Percentiles rank a stretch among this genome's conserved stretches.
These are phyloP conservation scores for Sporothrix sp. DNA, from an alignment of 2,329 filamentous ascomycete genomes.

Conservation along the genomic window DNA sequence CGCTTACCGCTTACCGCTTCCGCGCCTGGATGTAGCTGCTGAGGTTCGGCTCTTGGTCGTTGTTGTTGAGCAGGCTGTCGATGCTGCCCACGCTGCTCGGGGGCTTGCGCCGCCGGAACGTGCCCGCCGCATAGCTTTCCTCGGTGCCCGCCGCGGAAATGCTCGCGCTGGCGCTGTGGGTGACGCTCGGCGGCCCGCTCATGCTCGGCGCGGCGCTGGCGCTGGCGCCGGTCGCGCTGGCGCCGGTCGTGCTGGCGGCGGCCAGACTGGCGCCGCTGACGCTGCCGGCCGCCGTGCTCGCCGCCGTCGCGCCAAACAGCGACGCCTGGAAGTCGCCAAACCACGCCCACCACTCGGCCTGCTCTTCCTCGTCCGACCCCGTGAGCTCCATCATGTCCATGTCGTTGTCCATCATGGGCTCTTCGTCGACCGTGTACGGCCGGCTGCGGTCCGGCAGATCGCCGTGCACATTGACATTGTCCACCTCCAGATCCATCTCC, in stretches of 20 bases:
- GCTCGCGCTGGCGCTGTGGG: neutral
- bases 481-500: constrained; percentile 12
- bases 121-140: neutral
- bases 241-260: neutral
- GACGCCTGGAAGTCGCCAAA: constrained; percentile 11
- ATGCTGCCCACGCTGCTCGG: constrained; percentile 16
- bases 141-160: neutral
- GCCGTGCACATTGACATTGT: neutral
- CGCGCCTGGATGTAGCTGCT: constrained; percentile 9
- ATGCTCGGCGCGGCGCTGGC: neutral
- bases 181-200: no score
- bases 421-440: neutral
- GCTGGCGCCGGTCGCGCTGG: neutral
- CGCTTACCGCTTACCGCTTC: no score
- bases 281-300: constrained; percentile 6
- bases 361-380: constrained; percentile 6
- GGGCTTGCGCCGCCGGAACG: neutral
- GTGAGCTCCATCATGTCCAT: constrained; percentile 8
- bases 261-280: neutral
- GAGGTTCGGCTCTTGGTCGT: constrained; percentile 13
- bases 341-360: constrained; percentile 18
- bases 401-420: neutral
- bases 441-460: neutral
- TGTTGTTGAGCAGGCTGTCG: constrained; percentile 17
- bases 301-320: constrained; percentile 1